These are phyloP conservation scores for Mollisiaceae sp. DNA, from an alignment of 2,329 filamentous ascomycete genomes.

Conservation along the genomic window DNA sequence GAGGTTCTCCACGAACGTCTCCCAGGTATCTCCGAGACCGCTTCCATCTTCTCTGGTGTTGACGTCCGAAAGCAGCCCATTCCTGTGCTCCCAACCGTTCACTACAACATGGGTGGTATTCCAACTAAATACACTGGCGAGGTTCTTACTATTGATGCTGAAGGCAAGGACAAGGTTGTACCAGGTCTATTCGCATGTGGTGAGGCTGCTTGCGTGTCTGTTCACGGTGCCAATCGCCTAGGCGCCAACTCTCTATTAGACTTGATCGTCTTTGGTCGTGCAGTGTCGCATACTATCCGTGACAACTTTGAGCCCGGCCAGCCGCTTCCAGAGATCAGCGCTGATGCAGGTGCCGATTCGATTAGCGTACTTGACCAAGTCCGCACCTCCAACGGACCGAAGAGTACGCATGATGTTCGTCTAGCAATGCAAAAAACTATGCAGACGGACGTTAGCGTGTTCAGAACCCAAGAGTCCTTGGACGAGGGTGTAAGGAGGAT, in stretches of 20 bases:
- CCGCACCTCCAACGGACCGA: conserved; percentile 82
- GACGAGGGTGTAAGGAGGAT: conserved; percentile 93
- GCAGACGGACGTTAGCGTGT: conserved; percentile 96
- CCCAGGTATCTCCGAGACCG: conserved; percentile 97
- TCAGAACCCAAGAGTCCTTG: conserved; percentile 85
- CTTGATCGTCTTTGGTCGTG: conserved; percentile 95
- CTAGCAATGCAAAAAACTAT: conserved; percentile 96
- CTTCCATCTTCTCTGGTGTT: conserved; percentile 94
- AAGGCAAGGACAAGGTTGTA: conserved; percentile 90
- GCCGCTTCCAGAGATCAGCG: conserved; percentile 77
- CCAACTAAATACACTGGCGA: conserved; percentile 97
- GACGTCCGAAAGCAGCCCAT: conserved; percentile 98
- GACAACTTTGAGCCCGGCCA: conserved; percentile 88
- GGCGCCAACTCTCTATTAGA: conserved; percentile 98
- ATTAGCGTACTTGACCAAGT: conserved; percentile 86
- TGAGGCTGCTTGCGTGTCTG: conserved; percentile 96
- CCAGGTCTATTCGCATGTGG: conserved; percentile 95
- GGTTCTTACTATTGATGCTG: conserved; percentile 85
- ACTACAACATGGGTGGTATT: conserved; percentile 99
- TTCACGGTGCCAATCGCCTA: conserved; percentile 97
- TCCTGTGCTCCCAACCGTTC: conserved; percentile 92
- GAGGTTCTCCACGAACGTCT: conserved; percentile 95
- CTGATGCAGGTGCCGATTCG: conserved; percentile 86
- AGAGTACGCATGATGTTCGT: conserved; percentile 87
- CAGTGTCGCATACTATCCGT: conserved; percentile 88